Conservation (phyloP, 2,329 filamentous ascomycete genomes). For the Simplicillium aogashimaense region DNA sequence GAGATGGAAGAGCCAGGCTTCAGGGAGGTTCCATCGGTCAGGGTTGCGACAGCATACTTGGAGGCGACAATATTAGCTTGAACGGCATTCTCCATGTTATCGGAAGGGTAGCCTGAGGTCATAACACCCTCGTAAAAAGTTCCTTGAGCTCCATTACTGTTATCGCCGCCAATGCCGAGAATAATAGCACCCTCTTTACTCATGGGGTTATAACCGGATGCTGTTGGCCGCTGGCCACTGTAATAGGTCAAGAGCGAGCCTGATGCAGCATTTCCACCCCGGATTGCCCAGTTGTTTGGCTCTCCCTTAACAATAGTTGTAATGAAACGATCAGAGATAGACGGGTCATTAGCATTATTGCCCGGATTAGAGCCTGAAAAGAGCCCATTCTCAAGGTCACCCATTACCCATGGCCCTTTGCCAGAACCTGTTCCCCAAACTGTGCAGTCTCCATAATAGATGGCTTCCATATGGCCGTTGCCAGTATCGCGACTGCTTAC, state of each 20-base stretch:
- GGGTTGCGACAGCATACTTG: constrained; percentile 36
- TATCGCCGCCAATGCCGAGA: constrained; percentile 63
- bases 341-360: constrained; percentile 41
- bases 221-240: constrained; percentile 41
- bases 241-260: constrained; percentile 49
- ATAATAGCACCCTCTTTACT: constrained; percentile 55
- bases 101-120: constrained; percentile 51
- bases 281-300: constrained; percentile 47
- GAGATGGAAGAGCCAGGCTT: constrained; percentile 41
- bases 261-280: constrained; percentile 44
- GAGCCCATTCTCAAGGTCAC: constrained; percentile 57
- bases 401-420: constrained; percentile 57
- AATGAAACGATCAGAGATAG: constrained; percentile 44
- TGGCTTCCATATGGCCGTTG: constrained; percentile 58
- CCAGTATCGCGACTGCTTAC: constrained; percentile 42
- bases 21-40: constrained; percentile 37
- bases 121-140: constrained; percentile 59
- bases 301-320: constrained; percentile 47
- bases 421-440: constrained; percentile 47
- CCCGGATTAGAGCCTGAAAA: constrained; percentile 42
- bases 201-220: constrained; percentile 53
- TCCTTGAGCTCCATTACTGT: constrained; percentile 47
- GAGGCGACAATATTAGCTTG: constrained; percentile 52
- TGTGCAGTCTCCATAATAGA: constrained; percentile 47
- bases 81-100: constrained; percentile 46